A percentile compares a stretch with the other conserved stretches of the same genome.
phyloP scores from a whole-genome alignment of 805 yeast species.

The Candida methanosorbosa region DNA sequence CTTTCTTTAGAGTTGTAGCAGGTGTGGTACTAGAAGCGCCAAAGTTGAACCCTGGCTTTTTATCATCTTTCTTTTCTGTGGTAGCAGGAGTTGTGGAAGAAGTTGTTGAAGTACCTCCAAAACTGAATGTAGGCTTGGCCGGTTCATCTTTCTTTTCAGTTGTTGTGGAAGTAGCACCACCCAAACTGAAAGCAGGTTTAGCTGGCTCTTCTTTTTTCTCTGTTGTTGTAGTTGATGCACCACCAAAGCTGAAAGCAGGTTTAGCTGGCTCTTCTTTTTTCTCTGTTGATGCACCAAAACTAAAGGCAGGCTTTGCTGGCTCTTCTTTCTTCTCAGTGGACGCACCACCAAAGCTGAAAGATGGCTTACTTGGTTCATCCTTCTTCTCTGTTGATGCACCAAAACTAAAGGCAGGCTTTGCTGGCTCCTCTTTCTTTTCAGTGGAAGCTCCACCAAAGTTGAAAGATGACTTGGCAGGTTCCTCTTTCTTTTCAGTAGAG shows the following conservation, averaged over 20 bases:
- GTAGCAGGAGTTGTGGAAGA: conserved; percentile 1
- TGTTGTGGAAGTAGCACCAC: conserved; percentile 8
- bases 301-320: conserved; percentile 3
- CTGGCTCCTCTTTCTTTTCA: conserved; percentile 14
- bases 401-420: conserved; percentile 5
- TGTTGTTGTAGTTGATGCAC: conserved; percentile 5
- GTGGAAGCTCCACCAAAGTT: conserved; percentile 3
- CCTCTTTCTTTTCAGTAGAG: conserved; percentile 2
- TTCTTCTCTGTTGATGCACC: conserved; percentile 9
- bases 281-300: conserved; percentile 13
- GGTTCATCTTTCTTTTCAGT: conserved; percentile 18
- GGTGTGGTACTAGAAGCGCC: conserved; percentile 1
- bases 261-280: conserved; percentile 16
- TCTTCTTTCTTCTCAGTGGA: conserved; percentile 7
- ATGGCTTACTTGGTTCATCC: conserved; percentile 2
- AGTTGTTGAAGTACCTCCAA: conserved; percentile 5
- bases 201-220: conserved; percentile 6
- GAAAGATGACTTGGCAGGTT: conserved; percentile 5
- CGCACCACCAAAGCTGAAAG: conserved; percentile 11
- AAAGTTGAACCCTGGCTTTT: conserved; percentile 5
- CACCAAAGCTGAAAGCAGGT: conserved; percentile 8
- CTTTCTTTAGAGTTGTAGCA: conserved; percentile 1
- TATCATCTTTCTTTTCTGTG: conserved; percentile 3
- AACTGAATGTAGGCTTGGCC: conserved; percentile 4
- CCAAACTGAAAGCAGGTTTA: conserved; percentile 6